These are phyloP conservation scores for Cryptococcus sp. DNA, from an alignment of 1,284 basidiomycete species.

Conservation along the genomic window DNA sequence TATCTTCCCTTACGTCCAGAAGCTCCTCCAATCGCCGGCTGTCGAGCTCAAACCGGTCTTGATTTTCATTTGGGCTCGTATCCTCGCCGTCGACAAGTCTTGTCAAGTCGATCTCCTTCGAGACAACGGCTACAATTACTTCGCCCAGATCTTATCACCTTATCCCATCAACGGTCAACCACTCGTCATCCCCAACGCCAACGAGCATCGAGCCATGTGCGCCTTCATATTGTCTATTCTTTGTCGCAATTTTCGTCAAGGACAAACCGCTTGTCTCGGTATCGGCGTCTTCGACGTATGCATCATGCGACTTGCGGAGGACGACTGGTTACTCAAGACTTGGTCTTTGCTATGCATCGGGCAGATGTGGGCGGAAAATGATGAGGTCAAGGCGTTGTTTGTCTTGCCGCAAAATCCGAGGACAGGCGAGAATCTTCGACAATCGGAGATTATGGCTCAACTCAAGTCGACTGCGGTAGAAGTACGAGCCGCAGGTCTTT, in stretches of 20 bases:
- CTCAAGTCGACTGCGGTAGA: slow-evolving; percentile 86
- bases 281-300: slow-evolving; percentile 87
- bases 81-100: slow-evolving; percentile 87
- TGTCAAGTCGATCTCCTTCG: slow-evolving; percentile 88
- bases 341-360: slow-evolving; percentile 93
- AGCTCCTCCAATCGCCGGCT: slow-evolving; percentile 89
- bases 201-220: slow-evolving; percentile 98
- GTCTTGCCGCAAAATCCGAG: slow-evolving; percentile 44
- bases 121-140: slow-evolving; percentile 82
- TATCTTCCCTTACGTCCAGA: slow-evolving; percentile 98
- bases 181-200: slow-evolving; percentile 74
- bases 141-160: slow-evolving; percentile 67
- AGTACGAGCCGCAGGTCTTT: slow-evolving; percentile 84
- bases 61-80: slow-evolving; percentile 98
- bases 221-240: slow-evolving; percentile 94
- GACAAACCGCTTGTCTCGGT: slow-evolving; percentile 78
- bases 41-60: slow-evolving; percentile 94
- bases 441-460: slow-evolving; percentile 77
- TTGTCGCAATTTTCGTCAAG: slow-evolving; percentile 77
- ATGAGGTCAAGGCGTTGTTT: slow-evolving; percentile 82
- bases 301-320: slow-evolving; percentile 71
- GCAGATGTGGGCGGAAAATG: slow-evolving; percentile 88
- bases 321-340: slow-evolving; percentile 86
- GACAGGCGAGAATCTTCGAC: slow-evolving; percentile 60
- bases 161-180: slow-evolving; percentile 36